These are phyloP conservation scores for Colletotrichum melonis DNA, from an alignment of 2,329 filamentous ascomycete species.

Conservation along the genomic window DNA sequence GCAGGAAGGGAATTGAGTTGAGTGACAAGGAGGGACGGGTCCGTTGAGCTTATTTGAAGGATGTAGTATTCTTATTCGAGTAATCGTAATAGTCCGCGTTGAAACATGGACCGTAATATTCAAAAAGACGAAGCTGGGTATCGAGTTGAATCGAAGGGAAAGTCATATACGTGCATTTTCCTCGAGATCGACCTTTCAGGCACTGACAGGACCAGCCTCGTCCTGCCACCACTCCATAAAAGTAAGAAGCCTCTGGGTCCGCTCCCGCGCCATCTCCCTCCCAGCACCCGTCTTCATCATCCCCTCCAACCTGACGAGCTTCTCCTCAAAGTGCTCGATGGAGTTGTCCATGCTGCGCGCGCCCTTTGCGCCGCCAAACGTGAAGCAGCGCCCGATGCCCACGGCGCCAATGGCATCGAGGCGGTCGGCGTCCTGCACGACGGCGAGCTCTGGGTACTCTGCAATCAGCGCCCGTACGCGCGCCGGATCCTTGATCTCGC, in stretches of 20 bases:
- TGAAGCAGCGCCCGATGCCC: slow-evolving; percentile 83
- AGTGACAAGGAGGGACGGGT: background rate
- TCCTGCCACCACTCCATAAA: slow-evolving; percentile 71
- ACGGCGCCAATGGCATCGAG: slow-evolving; percentile 92
- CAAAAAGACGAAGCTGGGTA: slow-evolving; percentile 13
- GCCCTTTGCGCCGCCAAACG: slow-evolving; percentile 76
- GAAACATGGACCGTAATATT: slow-evolving; percentile 8
- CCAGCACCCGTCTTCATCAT: slow-evolving; percentile 75
- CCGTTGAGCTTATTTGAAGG: background rate
- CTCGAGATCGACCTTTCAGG: background rate
- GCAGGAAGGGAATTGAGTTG: background rate
- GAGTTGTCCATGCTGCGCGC: slow-evolving; percentile 67
- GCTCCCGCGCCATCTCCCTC: slow-evolving; percentile 61
- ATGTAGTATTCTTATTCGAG: background rate
- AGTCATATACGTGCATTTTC: background rate
- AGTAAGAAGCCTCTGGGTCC: slow-evolving; percentile 61
- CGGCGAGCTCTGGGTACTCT: slow-evolving; percentile 77
- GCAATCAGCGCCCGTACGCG: slow-evolving; percentile 71
- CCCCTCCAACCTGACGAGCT: slow-evolving; percentile 73
- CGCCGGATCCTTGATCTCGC: slow-evolving; percentile 75
- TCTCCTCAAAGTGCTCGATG: slow-evolving; percentile 81
- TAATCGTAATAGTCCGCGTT: slow-evolving; percentile 8
- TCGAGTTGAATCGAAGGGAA: slow-evolving; percentile 33
- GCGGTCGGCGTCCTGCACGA: slow-evolving; percentile 93
- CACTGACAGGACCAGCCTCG: slow-evolving; percentile 48